Base-by-base conservation (phyloP, 2,329 filamentous ascomycete species). In the Myrmaecium sp. region DNA sequence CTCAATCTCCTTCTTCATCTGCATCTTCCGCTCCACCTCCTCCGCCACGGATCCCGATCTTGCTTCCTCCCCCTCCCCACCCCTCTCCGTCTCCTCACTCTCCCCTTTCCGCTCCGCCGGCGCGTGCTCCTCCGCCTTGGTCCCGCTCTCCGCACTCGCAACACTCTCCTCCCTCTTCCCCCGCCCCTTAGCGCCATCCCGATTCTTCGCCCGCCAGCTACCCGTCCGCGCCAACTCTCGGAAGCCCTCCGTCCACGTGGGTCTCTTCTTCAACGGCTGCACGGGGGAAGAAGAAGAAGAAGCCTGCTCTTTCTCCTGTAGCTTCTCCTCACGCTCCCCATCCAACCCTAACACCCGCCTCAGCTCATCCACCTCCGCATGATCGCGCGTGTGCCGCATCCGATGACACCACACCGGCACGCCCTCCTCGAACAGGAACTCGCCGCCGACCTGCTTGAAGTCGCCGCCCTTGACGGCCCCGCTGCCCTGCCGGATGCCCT, bases 371-470 rank as follows among this genome's bases (percentile, higher is more conserved):
- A 84, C 58, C 55, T 83, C 78, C 2, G 67, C 66, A 44, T 91
- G 81, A 37, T 84, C 80, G 25, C 80, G 57, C 8, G 79, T 86
- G 30, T 69, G 78, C 43, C 61, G 62, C 80, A 91, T 91, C 15
- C 79, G 63, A 52, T 86, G 78, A 40, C 75, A 83, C 80, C 81
- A 91, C 1, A 68, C 72, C 15, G 80, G 64, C 29, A 55, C 57
- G 52, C 77, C 76, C 41, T 66, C 58, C 41, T 79, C 73, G 36
- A 82, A 82, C n/a, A 84, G 46, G 34, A 83, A 80, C 52, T 84
- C 79, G 7, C 78, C 79, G 14, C 79, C 77, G 3, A 79, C 71
- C 51, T 82, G 74, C 27, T 63, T 58, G 42, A 66, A 59, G 42
- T 79, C 65, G 3, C 78, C 77, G 12, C 65, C 68, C 45, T 71